Base-by-base conservation (phyloP, 2,329 filamentous ascomycete species). In the Exophiala oligosperma region DNA sequence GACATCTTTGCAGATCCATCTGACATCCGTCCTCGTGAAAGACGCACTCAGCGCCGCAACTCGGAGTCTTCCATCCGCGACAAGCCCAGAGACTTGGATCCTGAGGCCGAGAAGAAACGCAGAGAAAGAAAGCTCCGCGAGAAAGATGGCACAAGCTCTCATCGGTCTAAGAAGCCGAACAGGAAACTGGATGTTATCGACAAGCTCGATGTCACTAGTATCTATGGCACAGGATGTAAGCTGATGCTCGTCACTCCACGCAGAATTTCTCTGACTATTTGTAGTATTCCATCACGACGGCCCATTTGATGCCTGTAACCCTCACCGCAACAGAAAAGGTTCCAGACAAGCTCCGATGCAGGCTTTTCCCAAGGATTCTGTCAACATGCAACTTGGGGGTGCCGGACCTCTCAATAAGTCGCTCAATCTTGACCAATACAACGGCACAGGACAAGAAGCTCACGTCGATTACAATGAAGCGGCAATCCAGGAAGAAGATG, bases 211-310 rank as follows among this genome's bases (percentile, higher is more conserved):
- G 92, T 94, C 62, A 97, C 92, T 3, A 92, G 92, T 72, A 95
- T 97, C 67, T 97, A 96, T 71, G 93, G 94, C 57, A 91, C 89
- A 68, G 92, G 93, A 75, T 79, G 91, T 95, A 80, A 77, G 90
- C 85, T 49, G 23, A 11, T 43, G 24, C 8, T n/a, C 21, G 4
- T 12, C 21, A 32, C 28, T 11, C 8, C 26, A 4, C 2, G 23
- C 23, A 38, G 5, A 24, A 64, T 59, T 46, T 23, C 49, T 24
- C 50, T 58, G 14, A 60, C 32, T 24, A 21, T 46, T 29, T 23
- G 4, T 68, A 96, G 92, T 96, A 66, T 96, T 97, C 76, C 94
- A 99, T 69, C 94, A 99, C 70, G 94, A 97, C 69, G 94, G 94
- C 0, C 94, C 94, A 3, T 99, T 97, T 69, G 94, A 99, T 74